These are phyloP conservation scores for Isoetes taiwanensis DNA, from an alignment of 75 land plant genomes.

Conservation along the genomic window DNA sequence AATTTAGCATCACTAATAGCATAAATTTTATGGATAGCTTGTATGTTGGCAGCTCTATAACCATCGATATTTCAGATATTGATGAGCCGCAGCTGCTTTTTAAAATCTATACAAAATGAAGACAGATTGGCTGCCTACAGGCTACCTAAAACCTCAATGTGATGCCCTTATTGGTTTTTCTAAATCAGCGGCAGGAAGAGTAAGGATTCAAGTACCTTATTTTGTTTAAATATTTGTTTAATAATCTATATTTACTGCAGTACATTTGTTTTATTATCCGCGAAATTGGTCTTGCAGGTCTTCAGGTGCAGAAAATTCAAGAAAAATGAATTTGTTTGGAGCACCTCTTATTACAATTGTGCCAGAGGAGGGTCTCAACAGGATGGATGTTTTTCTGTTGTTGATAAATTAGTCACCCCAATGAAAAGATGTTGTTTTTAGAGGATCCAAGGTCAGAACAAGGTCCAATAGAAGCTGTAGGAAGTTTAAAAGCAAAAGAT, in stretches of 20 bases:
- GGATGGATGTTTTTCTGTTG: slow-evolving; percentile 28
- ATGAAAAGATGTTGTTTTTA: not conserved
- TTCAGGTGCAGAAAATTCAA: not conserved
- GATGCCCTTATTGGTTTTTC: not conserved
- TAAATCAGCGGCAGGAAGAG: not conserved
- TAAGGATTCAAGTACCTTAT: not conserved
- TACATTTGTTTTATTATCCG: no score
- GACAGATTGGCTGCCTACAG: slow-evolving; percentile 1
- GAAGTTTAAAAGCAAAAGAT: no score
- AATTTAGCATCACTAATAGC: no score
- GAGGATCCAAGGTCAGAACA: slow-evolving; percentile 5
- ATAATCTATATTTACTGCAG: no score
- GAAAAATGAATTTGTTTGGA: not conserved
- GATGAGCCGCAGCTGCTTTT: not conserved
- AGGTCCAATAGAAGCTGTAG: no score
- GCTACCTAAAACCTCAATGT: no score
- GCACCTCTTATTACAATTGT: not conserved
- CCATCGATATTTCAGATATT: slow-evolving; percentile 20
- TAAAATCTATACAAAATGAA: not conserved
- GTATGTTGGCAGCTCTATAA: slow-evolving; percentile 48
- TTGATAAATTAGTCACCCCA: slow-evolving; percentile 12
- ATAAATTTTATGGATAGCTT: not conserved
- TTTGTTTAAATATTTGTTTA: no score
- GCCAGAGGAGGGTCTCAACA: not conserved
- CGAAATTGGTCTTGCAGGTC: no score